Percentiles rank a stretch among this genome's conserved stretches.
phyloP scores from a whole-genome alignment of 2,329 filamentous ascomycete species.

The Talaromyces sp. region DNA sequence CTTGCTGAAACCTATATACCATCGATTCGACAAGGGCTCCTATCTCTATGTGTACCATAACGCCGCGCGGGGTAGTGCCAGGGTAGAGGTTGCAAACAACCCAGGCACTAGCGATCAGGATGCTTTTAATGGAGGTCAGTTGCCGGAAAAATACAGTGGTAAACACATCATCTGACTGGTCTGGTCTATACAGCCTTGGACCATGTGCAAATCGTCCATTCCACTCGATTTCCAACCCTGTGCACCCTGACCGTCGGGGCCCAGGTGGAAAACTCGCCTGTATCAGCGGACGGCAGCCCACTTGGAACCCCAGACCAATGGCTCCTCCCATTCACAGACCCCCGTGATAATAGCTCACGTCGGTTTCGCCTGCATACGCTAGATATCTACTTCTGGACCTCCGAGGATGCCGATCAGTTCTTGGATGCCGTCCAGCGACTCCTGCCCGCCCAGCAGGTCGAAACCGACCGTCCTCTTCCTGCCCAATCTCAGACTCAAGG shows the following conservation, averaged over 20 bases:
- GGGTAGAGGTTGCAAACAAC: conserved; percentile 60
- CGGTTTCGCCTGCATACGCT: conserved; percentile 53
- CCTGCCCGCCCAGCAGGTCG: conserved; percentile 37
- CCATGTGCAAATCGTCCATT: conserved; percentile 49
- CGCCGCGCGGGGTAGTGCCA: conserved; percentile 45
- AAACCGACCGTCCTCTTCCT: conserved; percentile 40
- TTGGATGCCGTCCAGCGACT: conserved; percentile 39
- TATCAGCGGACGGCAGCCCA: conserved; percentile 19
- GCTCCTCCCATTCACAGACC: conserved; percentile 51
- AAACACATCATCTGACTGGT: neutral
- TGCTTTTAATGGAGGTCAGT: conserved; percentile 56
- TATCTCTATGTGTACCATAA: conserved; percentile 62
- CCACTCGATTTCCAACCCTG: conserved; percentile 55
- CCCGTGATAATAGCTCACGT: conserved; percentile 48
- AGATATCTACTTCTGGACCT: conserved; percentile 61
- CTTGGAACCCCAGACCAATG: conserved; percentile 43
- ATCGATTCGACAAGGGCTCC: conserved; percentile 60
- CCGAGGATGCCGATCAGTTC: conserved; percentile 53
- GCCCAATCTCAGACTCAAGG: conserved; percentile 31
- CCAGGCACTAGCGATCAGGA: conserved; percentile 59
- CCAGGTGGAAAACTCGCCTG: conserved; percentile 20
- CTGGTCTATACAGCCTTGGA: conserved; percentile 45
- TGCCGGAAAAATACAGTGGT: neutral
- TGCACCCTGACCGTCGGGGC: conserved; percentile 53
- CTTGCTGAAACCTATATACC: conserved; percentile 49